Evolutionary conservation across 768 basidiomycete species (phyloP), one percentile per base, ranked within the genome.

Genomic region (Chalciporus sphaerocephalus): DNA sequence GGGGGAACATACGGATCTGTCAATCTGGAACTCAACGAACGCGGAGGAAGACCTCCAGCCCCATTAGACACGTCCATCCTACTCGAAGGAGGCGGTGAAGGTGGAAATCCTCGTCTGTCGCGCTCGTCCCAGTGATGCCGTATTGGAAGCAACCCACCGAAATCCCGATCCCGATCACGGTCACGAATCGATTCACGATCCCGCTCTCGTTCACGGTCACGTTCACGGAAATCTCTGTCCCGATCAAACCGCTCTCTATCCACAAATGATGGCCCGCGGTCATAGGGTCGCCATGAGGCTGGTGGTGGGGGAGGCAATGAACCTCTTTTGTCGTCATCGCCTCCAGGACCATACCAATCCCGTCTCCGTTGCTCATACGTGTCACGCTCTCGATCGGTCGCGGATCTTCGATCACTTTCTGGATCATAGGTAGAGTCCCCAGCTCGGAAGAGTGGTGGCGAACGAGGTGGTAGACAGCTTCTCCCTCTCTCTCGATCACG

Each of bases 281-380:
- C 74, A 59, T 69, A 70, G 15, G 58, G 46, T 43, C 63, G 58
- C 64, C 55, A 66, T 12, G 51, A 35, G 11, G 52, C 48, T 12
- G 49, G 53, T 6, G 24, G 17, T 10, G 43, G 25, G 16, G 38
- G 25, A 16, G 17, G 6, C 15, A 38, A 15, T 17, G 25, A 43
- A 30, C 44, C 55, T 44, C 71, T 62, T 40, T 72, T 72, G 42
- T 74, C 73, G 27, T 75, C 70, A 6, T 74, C 70, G 32, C 69
- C 30, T n/a, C 30, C 66, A 38, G 64, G 58, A 21, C 53, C 59
- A 28, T 60, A 60, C 57, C 63, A 61, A 11, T 60, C 59, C 25
- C 62, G 60, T 30, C 62, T 52, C 32, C 65, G 57, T 28, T 47
- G 52, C 25, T 63, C 60, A 40, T 58, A 68, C 13, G 51, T 56